Evolutionary conservation across 306 rosid species (phyloP).

Genomic region (Rosa multiflora): DNA sequence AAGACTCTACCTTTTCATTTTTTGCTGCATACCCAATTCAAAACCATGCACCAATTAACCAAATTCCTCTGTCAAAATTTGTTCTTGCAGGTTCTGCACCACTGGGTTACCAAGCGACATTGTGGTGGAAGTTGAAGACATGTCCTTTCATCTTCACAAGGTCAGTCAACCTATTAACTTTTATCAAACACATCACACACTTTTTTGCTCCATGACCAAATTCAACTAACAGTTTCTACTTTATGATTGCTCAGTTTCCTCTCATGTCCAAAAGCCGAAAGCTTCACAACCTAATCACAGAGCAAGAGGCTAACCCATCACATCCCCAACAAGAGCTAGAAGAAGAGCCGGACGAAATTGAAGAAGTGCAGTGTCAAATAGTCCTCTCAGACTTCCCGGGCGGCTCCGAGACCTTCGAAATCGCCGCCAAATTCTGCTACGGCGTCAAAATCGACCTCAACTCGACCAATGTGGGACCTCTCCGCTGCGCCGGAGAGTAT

Average conservation of each 20-base stretch:
- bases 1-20: slow-evolving; percentile 4
- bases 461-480: slow-evolving; percentile 74
- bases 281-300: slow-evolving; percentile 62
- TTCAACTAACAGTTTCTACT: slow-evolving; percentile 6
- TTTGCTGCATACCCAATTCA: not conserved
- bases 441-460: slow-evolving; percentile 82
- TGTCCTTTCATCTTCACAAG: slow-evolving; percentile 96
- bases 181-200: not conserved
- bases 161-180: slow-evolving; percentile 27
- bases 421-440: slow-evolving; percentile 91
- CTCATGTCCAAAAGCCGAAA: slow-evolving; percentile 81
- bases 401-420: slow-evolving; percentile 79
- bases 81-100: slow-evolving; percentile 77
- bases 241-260: slow-evolving; percentile 67
- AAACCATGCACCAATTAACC: not conserved
- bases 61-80: not conserved
- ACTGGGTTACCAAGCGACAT: slow-evolving; percentile 97
- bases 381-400: slow-evolving; percentile 72
- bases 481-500: slow-evolving; percentile 95
- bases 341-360: slow-evolving; percentile 42
- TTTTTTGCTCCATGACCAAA: not conserved
- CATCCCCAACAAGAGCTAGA: not conserved
- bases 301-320: slow-evolving; percentile 57
- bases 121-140: slow-evolving; percentile 79
- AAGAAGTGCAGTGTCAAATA: slow-evolving; percentile 68